These are phyloP conservation scores for Epicoccum nigrum DNA, from an alignment of 2,329 filamentous ascomycete species.

Conservation along the genomic window DNA sequence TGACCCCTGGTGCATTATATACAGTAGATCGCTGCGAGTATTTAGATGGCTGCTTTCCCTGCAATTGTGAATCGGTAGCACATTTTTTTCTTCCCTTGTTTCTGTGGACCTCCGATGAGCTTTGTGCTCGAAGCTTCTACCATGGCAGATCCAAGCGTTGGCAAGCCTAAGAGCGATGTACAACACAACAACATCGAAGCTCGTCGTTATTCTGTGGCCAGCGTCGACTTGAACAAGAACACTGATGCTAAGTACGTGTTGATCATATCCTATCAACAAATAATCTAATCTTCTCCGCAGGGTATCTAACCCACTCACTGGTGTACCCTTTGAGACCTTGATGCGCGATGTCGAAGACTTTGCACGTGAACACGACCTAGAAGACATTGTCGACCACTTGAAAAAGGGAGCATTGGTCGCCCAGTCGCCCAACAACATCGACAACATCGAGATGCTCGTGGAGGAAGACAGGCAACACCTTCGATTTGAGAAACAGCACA, in stretches of 20 bases:
- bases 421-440: slow-evolving; percentile 67
- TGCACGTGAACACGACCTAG: slow-evolving; percentile 66
- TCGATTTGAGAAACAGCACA: slow-evolving; percentile 66
- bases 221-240: slow-evolving; percentile 22
- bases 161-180: slow-evolving; percentile 8
- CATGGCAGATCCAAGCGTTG: slow-evolving; percentile 16
- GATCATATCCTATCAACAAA: no score
- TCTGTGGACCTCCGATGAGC: background rate
- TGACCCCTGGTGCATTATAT: background rate
- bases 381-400: slow-evolving; percentile 44
- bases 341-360: slow-evolving; percentile 64
- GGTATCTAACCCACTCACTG: slow-evolving; percentile 61
- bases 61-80: background rate
- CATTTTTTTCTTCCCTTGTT: background rate
- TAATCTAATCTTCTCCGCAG: slow-evolving; percentile 35
- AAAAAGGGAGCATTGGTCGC: slow-evolving; percentile 67
- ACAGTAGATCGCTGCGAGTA: slow-evolving; percentile 7
- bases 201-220: slow-evolving; percentile 21
- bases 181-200: slow-evolving; percentile 11
- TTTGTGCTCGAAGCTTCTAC: background rate
- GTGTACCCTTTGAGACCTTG: slow-evolving; percentile 58
- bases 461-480: slow-evolving; percentile 66
- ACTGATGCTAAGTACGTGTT: slow-evolving; percentile 24
- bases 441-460: slow-evolving; percentile 65
- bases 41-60: slow-evolving; percentile 5